A percentile compares a stretch with the other conserved stretches of the same genome.
Evolutionary conservation across 305 asterid genomes (phyloP).

Genomic region (Fraxinus platypoda): DNA sequence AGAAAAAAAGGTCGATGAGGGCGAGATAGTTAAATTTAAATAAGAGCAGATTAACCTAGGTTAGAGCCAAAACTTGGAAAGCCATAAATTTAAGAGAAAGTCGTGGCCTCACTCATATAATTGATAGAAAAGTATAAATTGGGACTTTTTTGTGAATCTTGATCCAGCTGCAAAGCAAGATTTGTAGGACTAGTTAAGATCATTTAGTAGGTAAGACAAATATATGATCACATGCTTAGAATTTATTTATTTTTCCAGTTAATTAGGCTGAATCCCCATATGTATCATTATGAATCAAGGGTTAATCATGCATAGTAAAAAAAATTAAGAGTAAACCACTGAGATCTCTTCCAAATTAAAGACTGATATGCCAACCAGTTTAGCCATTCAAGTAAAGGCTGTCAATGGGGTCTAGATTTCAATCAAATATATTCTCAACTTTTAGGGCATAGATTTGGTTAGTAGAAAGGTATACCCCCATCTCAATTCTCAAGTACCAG

Average conservation of each 20-base stretch:
- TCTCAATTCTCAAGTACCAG: no score
- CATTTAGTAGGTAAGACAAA: slow-evolving; percentile 36
- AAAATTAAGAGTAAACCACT: background rate
- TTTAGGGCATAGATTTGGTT: background rate
- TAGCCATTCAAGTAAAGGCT: background rate
- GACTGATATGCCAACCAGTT: background rate
- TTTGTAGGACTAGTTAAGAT: slow-evolving; percentile 25
- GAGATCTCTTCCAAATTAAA: background rate
- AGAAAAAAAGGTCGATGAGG: background rate
- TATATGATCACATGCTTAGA: slow-evolving; percentile 41
- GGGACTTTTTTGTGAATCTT: background rate
- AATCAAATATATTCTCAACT: background rate
- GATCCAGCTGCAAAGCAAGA: slow-evolving; percentile 20
- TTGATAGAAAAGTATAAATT: background rate
- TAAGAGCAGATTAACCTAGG: background rate
- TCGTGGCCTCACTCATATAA: background rate
- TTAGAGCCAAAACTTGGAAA: no score
- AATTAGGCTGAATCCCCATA: slow-evolving; percentile 13
- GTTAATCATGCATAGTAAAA: background rate
- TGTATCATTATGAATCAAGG: background rate
- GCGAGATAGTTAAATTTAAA: background rate
- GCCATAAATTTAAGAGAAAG: background rate
- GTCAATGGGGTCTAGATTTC: background rate
- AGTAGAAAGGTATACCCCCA: background rate
- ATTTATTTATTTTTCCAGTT: slow-evolving; percentile 24